Evolutionary conservation across 768 basidiomycete genomes (phyloP).

Genomic region (Trametes coccinea): DNA sequence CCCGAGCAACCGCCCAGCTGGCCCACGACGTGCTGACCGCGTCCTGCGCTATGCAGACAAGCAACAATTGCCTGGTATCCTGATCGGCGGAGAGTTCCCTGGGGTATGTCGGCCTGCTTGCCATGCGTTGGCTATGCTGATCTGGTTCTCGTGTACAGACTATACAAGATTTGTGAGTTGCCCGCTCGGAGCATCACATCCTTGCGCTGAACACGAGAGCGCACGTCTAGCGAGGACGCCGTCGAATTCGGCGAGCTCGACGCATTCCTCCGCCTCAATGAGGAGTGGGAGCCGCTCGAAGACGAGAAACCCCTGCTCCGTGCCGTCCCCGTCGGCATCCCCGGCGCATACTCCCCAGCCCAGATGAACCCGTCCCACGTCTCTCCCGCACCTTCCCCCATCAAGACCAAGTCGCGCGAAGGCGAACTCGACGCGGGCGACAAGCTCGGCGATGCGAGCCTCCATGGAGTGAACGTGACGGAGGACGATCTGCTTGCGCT

Average conservation of each 20-base stretch:
- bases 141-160: conserved; percentile 42
- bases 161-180: conserved; percentile 70
- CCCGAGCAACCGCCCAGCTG: background rate
- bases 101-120: conserved; percentile 55
- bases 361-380: conserved; percentile 84
- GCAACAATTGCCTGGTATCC: conserved; percentile 81
- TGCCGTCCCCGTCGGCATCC: conserved; percentile 72
- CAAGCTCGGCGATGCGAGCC: conserved; percentile 65
- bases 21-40: background rate
- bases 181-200: background rate
- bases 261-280: conserved; percentile 69
- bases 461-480: conserved; percentile 78
- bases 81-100: conserved; percentile 73
- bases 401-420: conserved; percentile 52
- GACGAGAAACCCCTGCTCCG: conserved; percentile 57
- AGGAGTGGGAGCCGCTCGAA: conserved; percentile 65
- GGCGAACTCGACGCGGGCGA: conserved; percentile 65
- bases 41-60: conserved; percentile 52
- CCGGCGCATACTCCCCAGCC: conserved; percentile 71
- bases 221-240: conserved; percentile 69
- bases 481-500: conserved; percentile 71
- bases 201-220: background rate
- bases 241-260: conserved; percentile 78
- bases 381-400: conserved; percentile 35
- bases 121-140: background rate